Evolutionary conservation across 2,329 filamentous ascomycete genomes (phyloP).

Genomic region (Cordyceps fumosorosea): DNA sequence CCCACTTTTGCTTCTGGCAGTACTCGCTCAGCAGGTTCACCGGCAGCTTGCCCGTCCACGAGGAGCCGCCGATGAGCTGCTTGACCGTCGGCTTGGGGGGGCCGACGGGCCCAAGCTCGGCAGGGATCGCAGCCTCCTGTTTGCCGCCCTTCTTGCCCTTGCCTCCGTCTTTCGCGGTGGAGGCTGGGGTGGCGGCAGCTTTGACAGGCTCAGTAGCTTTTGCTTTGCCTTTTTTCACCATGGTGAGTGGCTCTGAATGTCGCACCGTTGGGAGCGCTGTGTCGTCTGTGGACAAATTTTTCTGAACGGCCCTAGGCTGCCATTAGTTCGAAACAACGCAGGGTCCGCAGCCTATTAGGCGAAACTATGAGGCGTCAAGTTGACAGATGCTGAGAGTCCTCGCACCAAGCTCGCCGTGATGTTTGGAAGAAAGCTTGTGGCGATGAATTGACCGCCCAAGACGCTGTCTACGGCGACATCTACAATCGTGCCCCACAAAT

Average conservation of each 20-base stretch:
- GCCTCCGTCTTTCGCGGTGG: conserved; percentile 42
- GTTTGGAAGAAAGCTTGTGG: not conserved
- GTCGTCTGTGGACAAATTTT: not conserved
- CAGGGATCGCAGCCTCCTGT: conserved; percentile 24
- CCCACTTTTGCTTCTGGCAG: conserved; percentile 94
- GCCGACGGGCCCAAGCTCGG: conserved; percentile 30
- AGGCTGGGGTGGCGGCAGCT: conserved; percentile 20
- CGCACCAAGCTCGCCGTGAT: not conserved
- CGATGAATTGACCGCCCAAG: not conserved
- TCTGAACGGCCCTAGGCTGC: not conserved
- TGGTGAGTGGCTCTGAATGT: conserved; percentile 20
- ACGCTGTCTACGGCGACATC: not conserved
- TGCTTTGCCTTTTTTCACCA: conserved; percentile 50
- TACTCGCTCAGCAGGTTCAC: conserved; percentile 91
- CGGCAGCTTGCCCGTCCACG: conserved; percentile 95
- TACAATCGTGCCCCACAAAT: conserved; percentile 1
- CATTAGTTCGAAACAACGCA: not conserved
- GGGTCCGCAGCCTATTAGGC: not conserved
- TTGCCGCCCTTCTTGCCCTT: conserved; percentile 47
- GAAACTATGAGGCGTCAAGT: not conserved
- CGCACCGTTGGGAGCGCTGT: not conserved
- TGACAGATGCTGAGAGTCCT: not conserved
- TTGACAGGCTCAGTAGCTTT: conserved; percentile 37
- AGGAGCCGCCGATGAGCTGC: conserved; percentile 86
- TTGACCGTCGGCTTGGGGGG: conserved; percentile 58